These are phyloP conservation scores for Zygnema cylindricum DNA, from an alignment of 139 green algal species.

Conservation along the genomic window DNA sequence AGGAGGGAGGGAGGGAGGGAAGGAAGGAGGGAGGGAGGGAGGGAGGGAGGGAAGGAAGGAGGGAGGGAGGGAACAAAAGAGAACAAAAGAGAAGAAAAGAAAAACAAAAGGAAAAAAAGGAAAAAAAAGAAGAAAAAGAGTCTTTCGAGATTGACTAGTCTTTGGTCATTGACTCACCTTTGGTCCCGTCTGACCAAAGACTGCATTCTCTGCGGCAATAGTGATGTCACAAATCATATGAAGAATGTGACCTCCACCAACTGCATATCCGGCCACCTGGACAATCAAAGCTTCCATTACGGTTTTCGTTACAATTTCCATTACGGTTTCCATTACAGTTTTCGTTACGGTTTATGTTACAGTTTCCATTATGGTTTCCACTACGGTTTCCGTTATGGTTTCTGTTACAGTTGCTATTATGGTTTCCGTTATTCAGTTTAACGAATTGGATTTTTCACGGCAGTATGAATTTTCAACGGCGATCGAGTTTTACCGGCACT, in stretches of 20 bases:
- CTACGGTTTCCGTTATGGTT: too few species aligned
- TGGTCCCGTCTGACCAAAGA: slow-evolving; percentile 97
- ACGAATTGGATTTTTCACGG: too few species aligned
- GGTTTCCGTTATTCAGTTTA: too few species aligned
- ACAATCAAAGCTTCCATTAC: too few species aligned
- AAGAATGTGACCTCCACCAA: slow-evolving; percentile 96
- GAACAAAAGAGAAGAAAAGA: not conserved
- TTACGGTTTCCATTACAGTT: too few species aligned
- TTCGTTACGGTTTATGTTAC: too few species aligned
- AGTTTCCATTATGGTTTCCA: too few species aligned
- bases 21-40: not conserved
- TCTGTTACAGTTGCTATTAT: too few species aligned
- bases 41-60: not conserved
- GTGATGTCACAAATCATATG: slow-evolving; percentile 99
- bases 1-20: not conserved
- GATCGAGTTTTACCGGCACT: too few species aligned
- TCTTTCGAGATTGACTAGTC: not conserved
- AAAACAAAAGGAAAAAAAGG: not conserved
- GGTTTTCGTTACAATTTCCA: too few species aligned
- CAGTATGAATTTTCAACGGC: too few species aligned
- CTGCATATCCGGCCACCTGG: slow-evolving; percentile 96
- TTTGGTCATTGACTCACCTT: slow-evolving; percentile 74
- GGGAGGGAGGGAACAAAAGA: not conserved
- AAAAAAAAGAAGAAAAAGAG: not conserved
- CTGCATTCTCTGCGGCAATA: slow-evolving; percentile 96